These are phyloP conservation scores for Ensete glaucum DNA, from an alignment of 176 grass and related monocot genomes.

Conservation along the genomic window DNA sequence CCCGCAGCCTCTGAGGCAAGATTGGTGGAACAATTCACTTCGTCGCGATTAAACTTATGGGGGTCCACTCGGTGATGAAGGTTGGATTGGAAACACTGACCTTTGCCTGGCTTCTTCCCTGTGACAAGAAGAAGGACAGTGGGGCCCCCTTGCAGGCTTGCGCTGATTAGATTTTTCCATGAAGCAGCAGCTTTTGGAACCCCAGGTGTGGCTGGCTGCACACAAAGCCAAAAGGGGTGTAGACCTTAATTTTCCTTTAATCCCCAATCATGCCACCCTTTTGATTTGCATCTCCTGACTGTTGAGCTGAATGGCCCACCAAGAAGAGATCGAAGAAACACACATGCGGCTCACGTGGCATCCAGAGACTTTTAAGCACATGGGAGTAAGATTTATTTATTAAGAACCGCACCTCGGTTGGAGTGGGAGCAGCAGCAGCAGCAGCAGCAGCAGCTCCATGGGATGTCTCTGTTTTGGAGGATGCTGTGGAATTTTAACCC, in stretches of 20 bases:
- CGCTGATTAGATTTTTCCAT: neutral
- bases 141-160: neutral
- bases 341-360: too few species aligned
- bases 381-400: too few species aligned
- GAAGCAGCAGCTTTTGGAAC: neutral
- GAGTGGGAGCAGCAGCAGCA: too few species aligned
- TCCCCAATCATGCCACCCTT: constrained; percentile 2
- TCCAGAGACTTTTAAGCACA: too few species aligned
- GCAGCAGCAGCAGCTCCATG: too few species aligned
- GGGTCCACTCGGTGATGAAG: neutral
- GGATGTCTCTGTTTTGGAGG: too few species aligned
- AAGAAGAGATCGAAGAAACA: too few species aligned
- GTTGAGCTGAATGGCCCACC: too few species aligned
- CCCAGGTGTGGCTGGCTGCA: neutral
- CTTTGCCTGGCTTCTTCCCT: neutral
- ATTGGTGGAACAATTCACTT: neutral
- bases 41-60: neutral
- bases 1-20: too few species aligned
- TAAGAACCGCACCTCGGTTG: too few species aligned
- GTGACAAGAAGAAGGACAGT: neutral
- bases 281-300: neutral
- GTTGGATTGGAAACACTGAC: neutral
- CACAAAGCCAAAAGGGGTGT: too few species aligned
- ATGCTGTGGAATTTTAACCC: too few species aligned
- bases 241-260: neutral